Base-by-base conservation (phyloP, 2,329 filamentous ascomycete species). In the Paecilomyces formosus region DNA sequence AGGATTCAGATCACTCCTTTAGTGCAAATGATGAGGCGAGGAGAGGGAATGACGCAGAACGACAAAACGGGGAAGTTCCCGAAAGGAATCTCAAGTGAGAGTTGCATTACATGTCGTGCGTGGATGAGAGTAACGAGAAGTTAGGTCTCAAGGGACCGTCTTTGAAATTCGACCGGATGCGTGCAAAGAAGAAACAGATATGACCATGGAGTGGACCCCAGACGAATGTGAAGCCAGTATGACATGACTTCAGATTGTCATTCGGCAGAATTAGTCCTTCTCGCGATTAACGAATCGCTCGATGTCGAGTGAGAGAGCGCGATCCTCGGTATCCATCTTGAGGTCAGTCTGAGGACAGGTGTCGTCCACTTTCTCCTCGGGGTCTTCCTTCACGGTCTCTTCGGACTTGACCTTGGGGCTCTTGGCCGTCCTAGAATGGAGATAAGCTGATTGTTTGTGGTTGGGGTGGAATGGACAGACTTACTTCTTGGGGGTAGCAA, bases 241-340 rank as follows among this genome's bases (percentile, higher is more conserved):
- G 3, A 18, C 39, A 45, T 45, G 39, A 9, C 18, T 6, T 21
- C 15, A 45, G 15, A 18, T 9, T 9, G 8, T 31, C 11, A 31
- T 31, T 21, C 1, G 4, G 39, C n/a, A 9, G 15, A n/a, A 8
- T 18, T 45, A n/a, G 7, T 18, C 1, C 39, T 53, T 50, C n/a
- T 24, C 52, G 31, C 18, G 35, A 6, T 18, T 6, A 2, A 57
- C 57, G 60, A 63, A 59, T 7, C 45, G 60, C 4, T 56, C 54
- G 15, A 64, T 55, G 26, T 65, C 60, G 9, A 9, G 49, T 3
- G 24, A 18, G 12, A 57, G 18, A 21, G n/a, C 53, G 24, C 9
- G 21, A 3, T 21, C 49, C 11, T 54, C 55, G 18, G 49, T 59
- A 8, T 62, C 61, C 15, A 64, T 24, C 11, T 64, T 57, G 33